Evolutionary conservation across 768 basidiomycete genomes (phyloP).

Genomic region (Tremella yokohamensis): DNA sequence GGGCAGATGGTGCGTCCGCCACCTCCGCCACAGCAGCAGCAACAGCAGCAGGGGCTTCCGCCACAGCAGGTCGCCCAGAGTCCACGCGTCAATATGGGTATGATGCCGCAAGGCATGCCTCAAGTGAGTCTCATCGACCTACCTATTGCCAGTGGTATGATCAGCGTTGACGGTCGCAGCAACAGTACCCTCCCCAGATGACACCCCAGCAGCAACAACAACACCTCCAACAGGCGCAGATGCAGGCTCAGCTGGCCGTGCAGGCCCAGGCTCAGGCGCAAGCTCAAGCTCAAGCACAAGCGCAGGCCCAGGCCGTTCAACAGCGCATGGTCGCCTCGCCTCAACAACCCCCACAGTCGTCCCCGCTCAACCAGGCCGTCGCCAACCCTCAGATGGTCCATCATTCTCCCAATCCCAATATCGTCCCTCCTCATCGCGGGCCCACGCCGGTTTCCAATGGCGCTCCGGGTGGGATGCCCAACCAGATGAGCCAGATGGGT

Average conservation of each 20-base stretch:
- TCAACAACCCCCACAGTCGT: constrained; percentile 7
- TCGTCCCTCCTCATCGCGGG: not conserved
- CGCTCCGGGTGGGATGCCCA: not conserved
- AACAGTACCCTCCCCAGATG: not conserved
- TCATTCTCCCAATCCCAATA: not conserved
- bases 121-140: too few species aligned
- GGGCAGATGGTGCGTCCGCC: not conserved
- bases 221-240: constrained; percentile 14
- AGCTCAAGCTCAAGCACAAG: constrained; percentile 7
- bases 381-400: constrained; percentile 2
- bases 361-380: not conserved
- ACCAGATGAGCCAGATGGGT: constrained; percentile 2
- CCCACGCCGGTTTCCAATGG: not conserved
- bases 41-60: constrained; percentile 17
- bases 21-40: constrained; percentile 22
- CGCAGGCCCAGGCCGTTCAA: constrained; percentile 1
- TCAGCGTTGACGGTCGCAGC: too few species aligned
- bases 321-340: constrained; percentile 12
- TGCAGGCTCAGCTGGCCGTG: constrained; percentile 9
- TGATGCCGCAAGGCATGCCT: too few species aligned
- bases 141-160: too few species aligned
- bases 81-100: too few species aligned
- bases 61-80: too few species aligned
- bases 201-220: constrained; percentile 25
- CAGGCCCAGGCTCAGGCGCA: constrained; percentile 15